A percentile compares a stretch with the other conserved stretches of the same genome.
phyloP scores from a whole-genome alignment of 2,329 filamentous ascomycete species.

The Didymosphaeria variabile region DNA sequence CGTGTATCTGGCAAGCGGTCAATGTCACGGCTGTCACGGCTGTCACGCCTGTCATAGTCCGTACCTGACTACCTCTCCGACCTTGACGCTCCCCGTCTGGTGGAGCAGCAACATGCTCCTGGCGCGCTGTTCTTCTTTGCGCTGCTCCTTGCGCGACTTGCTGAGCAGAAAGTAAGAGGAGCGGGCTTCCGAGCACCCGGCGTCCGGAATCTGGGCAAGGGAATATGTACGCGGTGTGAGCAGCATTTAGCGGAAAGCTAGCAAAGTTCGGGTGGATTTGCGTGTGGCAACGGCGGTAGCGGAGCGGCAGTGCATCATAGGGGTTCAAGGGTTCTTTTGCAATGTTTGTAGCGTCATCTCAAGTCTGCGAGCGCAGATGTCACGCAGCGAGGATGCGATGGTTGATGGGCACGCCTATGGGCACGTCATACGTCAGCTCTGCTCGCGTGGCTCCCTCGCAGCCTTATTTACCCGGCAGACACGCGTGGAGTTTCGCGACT shows the following conservation, averaged over 20 bases:
- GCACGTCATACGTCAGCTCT: slow-evolving; percentile 8
- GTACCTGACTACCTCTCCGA: slow-evolving; percentile 92
- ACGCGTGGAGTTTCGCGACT: slow-evolving; percentile 1
- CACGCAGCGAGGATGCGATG: slow-evolving; percentile 12
- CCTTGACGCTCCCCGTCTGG: slow-evolving; percentile 89
- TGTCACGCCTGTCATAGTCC: slow-evolving; percentile 28
- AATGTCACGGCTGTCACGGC: slow-evolving; percentile 24
- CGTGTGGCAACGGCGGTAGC: slow-evolving; percentile 21
- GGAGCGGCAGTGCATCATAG: slow-evolving; percentile 19
- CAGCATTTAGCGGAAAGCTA: slow-evolving; percentile 49
- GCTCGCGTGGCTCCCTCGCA: slow-evolving; percentile 9
- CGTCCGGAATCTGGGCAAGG: slow-evolving; percentile 50
- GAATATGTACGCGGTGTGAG: slow-evolving; percentile 52
- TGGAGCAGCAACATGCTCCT: slow-evolving; percentile 84
- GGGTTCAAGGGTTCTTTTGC: background rate
- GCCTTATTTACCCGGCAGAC: slow-evolving; percentile 9
- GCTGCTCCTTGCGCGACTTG: slow-evolving; percentile 44
- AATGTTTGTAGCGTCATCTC: background rate
- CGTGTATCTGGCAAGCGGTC: slow-evolving; percentile 66
- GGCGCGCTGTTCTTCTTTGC: slow-evolving; percentile 42
- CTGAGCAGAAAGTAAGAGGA: slow-evolving; percentile 47
- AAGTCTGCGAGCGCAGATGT: slow-evolving; percentile 1
- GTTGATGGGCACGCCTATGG: too few relatives aligned
- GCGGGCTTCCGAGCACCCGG: slow-evolving; percentile 35
- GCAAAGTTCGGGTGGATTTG: slow-evolving; percentile 27